Evolutionary conservation across 805 yeast species (phyloP).

Genomic region (Citeromyces matritensis): DNA sequence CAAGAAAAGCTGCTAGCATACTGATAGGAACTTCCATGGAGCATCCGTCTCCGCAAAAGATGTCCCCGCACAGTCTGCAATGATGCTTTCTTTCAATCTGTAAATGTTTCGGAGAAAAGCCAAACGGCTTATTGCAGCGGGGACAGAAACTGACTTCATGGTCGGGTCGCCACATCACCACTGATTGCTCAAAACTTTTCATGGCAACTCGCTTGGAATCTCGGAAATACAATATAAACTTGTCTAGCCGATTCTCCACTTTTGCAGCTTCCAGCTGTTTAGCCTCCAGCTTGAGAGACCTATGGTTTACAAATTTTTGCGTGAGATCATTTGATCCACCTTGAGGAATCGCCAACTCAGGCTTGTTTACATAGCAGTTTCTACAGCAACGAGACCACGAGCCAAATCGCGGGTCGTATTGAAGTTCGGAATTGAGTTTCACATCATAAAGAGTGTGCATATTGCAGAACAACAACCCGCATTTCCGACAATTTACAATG

Average conservation of each 20-base stretch:
- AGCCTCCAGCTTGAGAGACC: slow-evolving; percentile 31
- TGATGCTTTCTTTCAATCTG: slow-evolving; percentile 57
- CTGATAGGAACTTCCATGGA: slow-evolving; percentile 55
- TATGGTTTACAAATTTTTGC: slow-evolving; percentile 16
- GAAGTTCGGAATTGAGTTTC: slow-evolving; percentile 30
- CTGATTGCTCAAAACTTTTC: slow-evolving; percentile 23
- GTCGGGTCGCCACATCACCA: slow-evolving; percentile 58
- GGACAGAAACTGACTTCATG: slow-evolving; percentile 33
- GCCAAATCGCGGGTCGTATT: slow-evolving; percentile 32
- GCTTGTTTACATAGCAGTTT: slow-evolving; percentile 37
- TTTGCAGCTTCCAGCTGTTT: slow-evolving; percentile 36
- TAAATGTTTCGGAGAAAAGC: slow-evolving; percentile 16
- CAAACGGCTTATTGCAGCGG: slow-evolving; percentile 46
- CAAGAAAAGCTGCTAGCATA: slow-evolving; percentile 19
- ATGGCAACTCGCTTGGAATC: background rate
- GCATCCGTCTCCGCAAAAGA: slow-evolving; percentile 75
- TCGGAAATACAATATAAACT: slow-evolving; percentile 10
- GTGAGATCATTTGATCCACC: slow-evolving; percentile 35
- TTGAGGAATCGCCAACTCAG: slow-evolving; percentile 28
- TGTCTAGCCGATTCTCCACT: slow-evolving; percentile 45
- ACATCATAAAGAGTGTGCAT: slow-evolving; percentile 42
- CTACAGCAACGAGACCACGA: slow-evolving; percentile 63
- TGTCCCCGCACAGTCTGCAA: slow-evolving; percentile 76
- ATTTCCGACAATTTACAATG: slow-evolving; percentile 54
- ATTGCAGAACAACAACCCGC: slow-evolving; percentile 62